These are phyloP conservation scores for Coemansia sp. DNA, from an alignment of 192 early-diverging fungal species.

Conservation along the genomic window DNA sequence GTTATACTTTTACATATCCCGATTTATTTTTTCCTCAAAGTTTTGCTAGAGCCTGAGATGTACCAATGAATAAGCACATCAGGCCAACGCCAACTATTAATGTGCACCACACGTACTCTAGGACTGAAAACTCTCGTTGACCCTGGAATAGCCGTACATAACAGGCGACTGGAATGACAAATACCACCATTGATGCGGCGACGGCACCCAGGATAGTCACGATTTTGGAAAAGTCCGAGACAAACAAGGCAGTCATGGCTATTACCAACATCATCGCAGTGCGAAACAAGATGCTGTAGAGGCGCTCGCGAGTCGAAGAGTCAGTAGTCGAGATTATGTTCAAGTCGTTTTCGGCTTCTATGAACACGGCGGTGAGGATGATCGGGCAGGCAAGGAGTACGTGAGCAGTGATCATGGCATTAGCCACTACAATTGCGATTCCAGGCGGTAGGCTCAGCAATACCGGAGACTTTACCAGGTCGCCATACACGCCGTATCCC, in stretches of 20 bases:
- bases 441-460: slow-evolving; percentile 68
- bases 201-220: slow-evolving; percentile 85
- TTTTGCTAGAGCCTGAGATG: slow-evolving; percentile 40
- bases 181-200: slow-evolving; percentile 76
- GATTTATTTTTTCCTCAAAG: not conserved
- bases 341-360: slow-evolving; percentile 72
- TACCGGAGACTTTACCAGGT: slow-evolving; percentile 67
- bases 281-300: slow-evolving; percentile 62
- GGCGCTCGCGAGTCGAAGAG: slow-evolving; percentile 40
- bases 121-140: slow-evolving; percentile 22
- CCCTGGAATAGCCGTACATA: slow-evolving; percentile 66
- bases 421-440: slow-evolving; percentile 62
- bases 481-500: slow-evolving; percentile 81
- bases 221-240: slow-evolving; percentile 82
- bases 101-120: slow-evolving; percentile 49
- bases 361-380: slow-evolving; percentile 72
- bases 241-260: slow-evolving; percentile 63
- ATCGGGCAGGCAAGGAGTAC: slow-evolving; percentile 84
- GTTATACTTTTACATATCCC: not conserved
- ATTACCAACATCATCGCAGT: slow-evolving; percentile 61
- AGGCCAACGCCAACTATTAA: slow-evolving; percentile 42
- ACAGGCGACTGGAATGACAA: slow-evolving; percentile 80
- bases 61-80: slow-evolving; percentile 47
- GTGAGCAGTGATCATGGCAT: slow-evolving; percentile 79
- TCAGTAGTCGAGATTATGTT: slow-evolving; percentile 57